These are phyloP conservation scores for Rhodotorula sp. DNA, from an alignment of 1,284 basidiomycete genomes.

Conservation along the genomic window DNA sequence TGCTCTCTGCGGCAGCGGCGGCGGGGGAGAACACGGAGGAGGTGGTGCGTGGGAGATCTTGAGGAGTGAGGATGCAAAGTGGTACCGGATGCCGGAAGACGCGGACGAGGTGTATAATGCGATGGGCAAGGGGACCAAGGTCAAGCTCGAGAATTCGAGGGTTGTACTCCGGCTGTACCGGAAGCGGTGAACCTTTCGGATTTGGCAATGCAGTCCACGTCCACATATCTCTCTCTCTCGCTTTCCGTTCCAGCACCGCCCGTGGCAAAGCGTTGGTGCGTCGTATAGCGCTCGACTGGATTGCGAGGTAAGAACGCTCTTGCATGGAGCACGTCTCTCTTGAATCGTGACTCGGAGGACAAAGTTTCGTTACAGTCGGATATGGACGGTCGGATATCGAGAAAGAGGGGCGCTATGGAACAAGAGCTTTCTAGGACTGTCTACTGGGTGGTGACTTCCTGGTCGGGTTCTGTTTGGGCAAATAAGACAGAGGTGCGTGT, in stretches of 20 bases:
- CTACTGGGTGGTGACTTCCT: conserved; percentile 19
- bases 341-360: neutral
- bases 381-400: neutral
- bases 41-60: conserved; percentile 26
- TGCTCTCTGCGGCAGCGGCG: conserved; percentile 21
- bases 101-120: conserved; percentile 29
- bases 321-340: no score
- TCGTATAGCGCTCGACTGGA: no score
- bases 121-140: conserved; percentile 1
- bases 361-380: neutral
- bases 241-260: no score
- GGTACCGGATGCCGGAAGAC: conserved; percentile 34
- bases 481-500: neutral
- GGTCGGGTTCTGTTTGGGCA: conserved; percentile 16
- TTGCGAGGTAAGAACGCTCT: neutral
- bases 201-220: neutral
- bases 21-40: neutral
- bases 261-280: no score
- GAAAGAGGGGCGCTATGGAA: neutral
- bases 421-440: neutral
- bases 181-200: neutral
- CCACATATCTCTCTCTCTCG: neutral
- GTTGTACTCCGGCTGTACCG: conserved; percentile 32
- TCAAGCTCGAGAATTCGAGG: conserved; percentile 38
- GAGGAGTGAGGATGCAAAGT: conserved; percentile 28